Evolutionary conservation across 352 stramenopile genomes (phyloP), one percentile per base, ranked within the genome.

Genomic region (Globisporangium cystogenes): DNA sequence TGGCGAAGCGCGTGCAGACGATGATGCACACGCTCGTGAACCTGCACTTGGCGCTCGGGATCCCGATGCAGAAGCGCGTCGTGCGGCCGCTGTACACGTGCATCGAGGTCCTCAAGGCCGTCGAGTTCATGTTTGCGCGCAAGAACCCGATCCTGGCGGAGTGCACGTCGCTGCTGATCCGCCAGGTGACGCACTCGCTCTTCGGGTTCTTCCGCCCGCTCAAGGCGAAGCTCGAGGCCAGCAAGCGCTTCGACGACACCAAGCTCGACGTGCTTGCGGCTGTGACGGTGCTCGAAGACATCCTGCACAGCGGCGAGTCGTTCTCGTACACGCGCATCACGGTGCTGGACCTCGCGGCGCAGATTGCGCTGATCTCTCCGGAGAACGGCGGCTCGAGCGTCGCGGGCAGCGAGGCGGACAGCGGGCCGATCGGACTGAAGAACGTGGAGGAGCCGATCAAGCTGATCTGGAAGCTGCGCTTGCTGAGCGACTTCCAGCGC

Each of bases 81-180:
- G 89, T 96, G 27, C 65, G 80, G n/a, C 84, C 87, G 3, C 48
- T 96, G 41, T 88, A 95, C 53, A 92, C 79, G 14, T 94, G 92
- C 48, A 87, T 96, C 45, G 86, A 96, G 41, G 87, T 97, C 33
- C 60, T 96, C 24, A 98, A 98, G 65, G 82, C 84, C 3, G 86
- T 98, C 31, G 89, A 98, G 60, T 96, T 96, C 51, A 96, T 96
- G 86, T 89, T 97, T 58, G 82, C 83, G 15, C 66, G 85, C 16
- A 95, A 95, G 54, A 92, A 91, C 59, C 82, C 83, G 6, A 82
- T 93, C 26, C 48, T 95, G 41, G 73, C 76, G 0, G 82, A 95
- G 58, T 87, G 69, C 15, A 76, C 75, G 16, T 85, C 82, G 2
- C 71, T 93, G 18, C 58, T 95, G 41, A 51, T 95, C 20, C 72